Percentiles rank a stretch among this genome's conserved stretches.
Conservation (phyloP, 495 filamentous ascomycete species). For the Penicillium argentinense region DNA sequence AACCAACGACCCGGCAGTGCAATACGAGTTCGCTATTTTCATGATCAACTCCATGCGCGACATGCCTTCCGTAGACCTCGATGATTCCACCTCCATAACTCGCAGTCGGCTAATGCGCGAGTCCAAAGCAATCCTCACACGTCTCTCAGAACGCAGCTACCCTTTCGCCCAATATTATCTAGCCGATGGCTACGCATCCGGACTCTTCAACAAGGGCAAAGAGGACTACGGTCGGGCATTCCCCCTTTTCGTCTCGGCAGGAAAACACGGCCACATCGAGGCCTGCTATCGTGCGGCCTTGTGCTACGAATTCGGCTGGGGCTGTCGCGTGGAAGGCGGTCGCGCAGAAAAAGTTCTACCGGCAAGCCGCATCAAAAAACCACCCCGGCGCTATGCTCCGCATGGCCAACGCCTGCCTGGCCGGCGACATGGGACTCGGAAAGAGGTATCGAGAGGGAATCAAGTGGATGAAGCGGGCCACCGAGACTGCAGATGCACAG, state of each 20-base stretch:
- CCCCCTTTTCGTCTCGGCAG: constrained; percentile 85
- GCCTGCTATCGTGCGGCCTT: constrained; percentile 90
- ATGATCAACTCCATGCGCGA: constrained; percentile 85
- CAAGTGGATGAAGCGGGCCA: constrained; percentile 94
- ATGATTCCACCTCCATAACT: constrained; percentile 43
- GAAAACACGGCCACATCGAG: constrained; percentile 97
- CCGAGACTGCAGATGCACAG: constrained; percentile 83
- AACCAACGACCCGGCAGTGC: constrained; percentile 79
- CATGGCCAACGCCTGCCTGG: constrained; percentile 85
- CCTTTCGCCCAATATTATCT: constrained; percentile 98
- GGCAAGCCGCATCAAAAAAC: constrained; percentile 84
- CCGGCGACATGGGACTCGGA: constrained; percentile 79
- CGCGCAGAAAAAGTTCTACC: constrained; percentile 94
- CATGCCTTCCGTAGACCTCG: constrained; percentile 40
- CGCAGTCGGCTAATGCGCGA: constrained; percentile 76
- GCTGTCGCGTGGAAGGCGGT: constrained; percentile 78
- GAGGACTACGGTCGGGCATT: constrained; percentile 90
- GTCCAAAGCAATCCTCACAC: constrained; percentile 83
- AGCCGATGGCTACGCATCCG: constrained; percentile 89
- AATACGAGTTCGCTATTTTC: constrained; percentile 95
- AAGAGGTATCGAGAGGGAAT: constrained; percentile 88
- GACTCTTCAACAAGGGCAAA: constrained; percentile 89
- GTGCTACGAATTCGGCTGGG: constrained; percentile 99
- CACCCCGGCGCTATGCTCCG: constrained; percentile 94
- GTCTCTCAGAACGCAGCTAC: constrained; percentile 80